Conservation (phyloP, 23 red algal species). For the Pyropia haitanensis region DNA sequence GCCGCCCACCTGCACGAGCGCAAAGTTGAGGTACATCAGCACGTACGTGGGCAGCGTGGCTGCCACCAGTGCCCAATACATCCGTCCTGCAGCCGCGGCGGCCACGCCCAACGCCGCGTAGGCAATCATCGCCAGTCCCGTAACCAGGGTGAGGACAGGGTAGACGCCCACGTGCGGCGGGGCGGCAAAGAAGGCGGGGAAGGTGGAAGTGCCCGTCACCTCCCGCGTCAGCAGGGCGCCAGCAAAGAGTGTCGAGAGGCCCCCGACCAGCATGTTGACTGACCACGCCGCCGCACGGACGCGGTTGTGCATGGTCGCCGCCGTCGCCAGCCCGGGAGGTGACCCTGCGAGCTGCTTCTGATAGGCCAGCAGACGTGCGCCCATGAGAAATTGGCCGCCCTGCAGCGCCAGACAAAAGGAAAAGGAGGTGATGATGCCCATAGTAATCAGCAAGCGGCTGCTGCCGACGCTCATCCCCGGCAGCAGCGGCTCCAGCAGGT, state of each 20-base stretch:
- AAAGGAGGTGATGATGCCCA: slow-evolving; percentile 53
- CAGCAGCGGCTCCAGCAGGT: slow-evolving; percentile 3
- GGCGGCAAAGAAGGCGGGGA: slow-evolving; percentile 7
- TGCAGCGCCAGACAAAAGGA: slow-evolving; percentile 48
- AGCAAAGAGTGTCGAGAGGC: slow-evolving; percentile 33
- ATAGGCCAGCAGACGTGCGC: slow-evolving; percentile 19
- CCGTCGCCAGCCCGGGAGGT: too few relatives aligned
- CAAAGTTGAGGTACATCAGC: slow-evolving; percentile 44
- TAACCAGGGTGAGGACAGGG: slow-evolving; percentile 31
- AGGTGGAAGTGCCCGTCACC: slow-evolving; percentile 8
- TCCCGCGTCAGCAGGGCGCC: slow-evolving; percentile 23
- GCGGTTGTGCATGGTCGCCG: neutral
- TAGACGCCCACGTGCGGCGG: slow-evolving; percentile 31
- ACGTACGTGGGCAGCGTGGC: slow-evolving; percentile 19
- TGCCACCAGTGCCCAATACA: slow-evolving; percentile 14
- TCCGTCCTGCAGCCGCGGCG: neutral
- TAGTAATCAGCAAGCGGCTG: slow-evolving; percentile 14
- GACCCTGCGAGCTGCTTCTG: too few relatives aligned
- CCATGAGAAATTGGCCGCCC: slow-evolving; percentile 56
- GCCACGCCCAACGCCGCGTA: slow-evolving; percentile 13
- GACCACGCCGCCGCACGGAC: slow-evolving; percentile 37
- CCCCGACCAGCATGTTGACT: slow-evolving; percentile 25
- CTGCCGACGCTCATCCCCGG: slow-evolving; percentile 1
- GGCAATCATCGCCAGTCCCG: slow-evolving; percentile 32
- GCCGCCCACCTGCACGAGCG: slow-evolving; percentile 28